These are phyloP conservation scores for Xylaria telfairii DNA, from an alignment of 495 filamentous ascomycete species.

Conservation along the genomic window DNA sequence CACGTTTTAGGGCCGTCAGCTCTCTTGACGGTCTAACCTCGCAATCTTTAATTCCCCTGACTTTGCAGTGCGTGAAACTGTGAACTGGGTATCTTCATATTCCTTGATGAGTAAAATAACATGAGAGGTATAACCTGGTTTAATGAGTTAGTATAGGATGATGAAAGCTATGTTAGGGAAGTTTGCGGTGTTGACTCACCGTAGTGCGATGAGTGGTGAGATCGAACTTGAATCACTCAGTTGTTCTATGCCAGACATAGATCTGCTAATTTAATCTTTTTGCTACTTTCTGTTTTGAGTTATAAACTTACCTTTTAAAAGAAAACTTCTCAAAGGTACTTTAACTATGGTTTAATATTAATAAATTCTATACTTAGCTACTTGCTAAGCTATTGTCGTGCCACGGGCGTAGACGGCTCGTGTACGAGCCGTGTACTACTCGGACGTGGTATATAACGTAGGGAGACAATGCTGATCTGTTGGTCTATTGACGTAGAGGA, in stretches of 20 bases:
- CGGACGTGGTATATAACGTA: too few species aligned
- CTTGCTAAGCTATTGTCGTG: too few species aligned
- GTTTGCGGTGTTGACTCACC: background rate
- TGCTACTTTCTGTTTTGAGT: too few species aligned
- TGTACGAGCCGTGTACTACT: too few species aligned
- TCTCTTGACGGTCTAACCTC: background rate
- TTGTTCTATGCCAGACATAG: background rate
- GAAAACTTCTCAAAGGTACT: too few species aligned
- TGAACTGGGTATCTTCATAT: background rate
- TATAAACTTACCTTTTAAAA: too few species aligned
- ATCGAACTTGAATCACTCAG: background rate
- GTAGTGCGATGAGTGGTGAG: background rate
- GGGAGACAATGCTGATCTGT: too few species aligned
- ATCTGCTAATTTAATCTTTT: too few species aligned
- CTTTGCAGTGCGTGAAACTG: background rate
- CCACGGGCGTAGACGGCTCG: too few species aligned
- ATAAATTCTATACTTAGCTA: too few species aligned
- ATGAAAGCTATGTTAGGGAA: background rate
- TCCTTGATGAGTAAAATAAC: background rate
- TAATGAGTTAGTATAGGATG: background rate
- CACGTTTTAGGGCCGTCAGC: constrained; percentile 10
- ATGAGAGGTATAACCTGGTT: background rate
- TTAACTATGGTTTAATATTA: too few species aligned
- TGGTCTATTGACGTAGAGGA: too few species aligned
- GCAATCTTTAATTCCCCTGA: background rate